These are phyloP conservation scores for Plasmopara muralis DNA, from an alignment of 352 stramenopile genomes.

Conservation along the genomic window DNA sequence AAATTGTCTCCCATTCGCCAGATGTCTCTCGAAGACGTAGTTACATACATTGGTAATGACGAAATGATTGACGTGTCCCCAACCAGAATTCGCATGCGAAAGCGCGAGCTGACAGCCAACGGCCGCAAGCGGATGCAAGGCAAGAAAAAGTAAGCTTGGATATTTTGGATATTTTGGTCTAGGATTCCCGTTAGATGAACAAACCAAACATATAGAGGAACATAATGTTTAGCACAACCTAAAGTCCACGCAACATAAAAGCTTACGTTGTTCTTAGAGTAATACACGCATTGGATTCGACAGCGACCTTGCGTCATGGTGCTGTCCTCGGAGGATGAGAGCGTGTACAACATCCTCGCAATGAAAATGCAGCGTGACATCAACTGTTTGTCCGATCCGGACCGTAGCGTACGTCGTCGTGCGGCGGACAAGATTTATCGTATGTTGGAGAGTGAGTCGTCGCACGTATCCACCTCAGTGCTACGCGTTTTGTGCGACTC, in stretches of 20 bases:
- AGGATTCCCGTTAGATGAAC: too few relatives aligned
- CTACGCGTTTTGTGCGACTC: conserved; percentile 35
- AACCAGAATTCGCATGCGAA: conserved; percentile 88
- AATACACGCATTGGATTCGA: conserved; percentile 2
- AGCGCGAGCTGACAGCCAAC: conserved; percentile 60
- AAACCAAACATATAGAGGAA: too few relatives aligned
- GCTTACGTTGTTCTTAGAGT: too few relatives aligned
- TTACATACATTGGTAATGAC: conserved; percentile 96
- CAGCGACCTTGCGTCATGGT: conserved; percentile 20
- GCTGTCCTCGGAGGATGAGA: conserved; percentile 46
- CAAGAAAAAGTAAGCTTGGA: conserved; percentile 49
- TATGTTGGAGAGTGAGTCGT: conserved; percentile 37
- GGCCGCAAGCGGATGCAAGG: conserved; percentile 43
- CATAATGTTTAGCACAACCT: too few relatives aligned
- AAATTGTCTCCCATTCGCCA: conserved; percentile 87
- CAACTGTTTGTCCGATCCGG: conserved; percentile 68
- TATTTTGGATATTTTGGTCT: neutral
- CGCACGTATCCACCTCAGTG: conserved; percentile 26
- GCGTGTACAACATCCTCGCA: conserved; percentile 44
- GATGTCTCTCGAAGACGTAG: conserved; percentile 96
- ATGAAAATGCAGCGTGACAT: conserved; percentile 83
- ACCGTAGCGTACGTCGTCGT: conserved; percentile 62
- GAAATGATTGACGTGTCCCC: conserved; percentile 99
- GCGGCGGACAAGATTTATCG: conserved; percentile 68
- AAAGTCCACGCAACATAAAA: too few relatives aligned